Percentiles rank a stretch among this genome's conserved stretches.
Conservation (phyloP, 495 filamentous ascomycete species). For the Podospora bellae-mahoneyi region DNA sequence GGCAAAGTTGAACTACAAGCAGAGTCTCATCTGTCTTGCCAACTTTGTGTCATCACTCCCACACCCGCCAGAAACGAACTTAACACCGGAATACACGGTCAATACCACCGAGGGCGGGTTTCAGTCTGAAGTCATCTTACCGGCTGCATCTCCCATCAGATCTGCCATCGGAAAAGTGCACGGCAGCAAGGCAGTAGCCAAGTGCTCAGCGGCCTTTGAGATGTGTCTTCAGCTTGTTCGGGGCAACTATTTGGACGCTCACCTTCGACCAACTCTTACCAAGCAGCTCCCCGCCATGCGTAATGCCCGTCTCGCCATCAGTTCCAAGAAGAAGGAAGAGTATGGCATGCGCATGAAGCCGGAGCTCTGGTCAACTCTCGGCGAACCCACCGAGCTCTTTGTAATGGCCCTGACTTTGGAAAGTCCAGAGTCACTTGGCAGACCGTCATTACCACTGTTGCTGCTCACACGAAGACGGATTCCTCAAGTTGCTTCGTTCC, state of each 20-base stretch:
- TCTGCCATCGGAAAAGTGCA: constrained; percentile 59
- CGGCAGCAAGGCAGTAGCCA: constrained; percentile 70
- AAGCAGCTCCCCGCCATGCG: constrained; percentile 79
- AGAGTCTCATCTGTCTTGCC: constrained; percentile 63
- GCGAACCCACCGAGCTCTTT: constrained; percentile 57
- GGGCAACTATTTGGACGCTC: constrained; percentile 63
- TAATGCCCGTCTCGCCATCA: constrained; percentile 84
- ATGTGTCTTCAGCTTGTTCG: constrained; percentile 69
- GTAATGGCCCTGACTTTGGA: constrained; percentile 61
- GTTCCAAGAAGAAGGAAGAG: constrained; percentile 64
- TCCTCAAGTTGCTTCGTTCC: constrained; percentile 63
- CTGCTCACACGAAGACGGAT: constrained; percentile 67
- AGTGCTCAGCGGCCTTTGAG: constrained; percentile 86
- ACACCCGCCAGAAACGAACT: constrained; percentile 52
- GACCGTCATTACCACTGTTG: constrained; percentile 61
- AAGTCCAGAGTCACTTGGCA: constrained; percentile 54
- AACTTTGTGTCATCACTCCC: constrained; percentile 56
- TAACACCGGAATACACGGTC: constrained; percentile 63
- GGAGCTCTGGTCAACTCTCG: constrained; percentile 60
- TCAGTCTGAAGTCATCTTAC: constrained; percentile 77
- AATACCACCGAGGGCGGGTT: constrained; percentile 57
- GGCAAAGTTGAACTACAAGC: constrained; percentile 76
- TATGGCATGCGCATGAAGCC: constrained; percentile 83
- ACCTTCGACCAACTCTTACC: constrained; percentile 68
- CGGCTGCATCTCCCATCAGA: constrained; percentile 68